Base-by-base conservation (phyloP, 2,329 filamentous ascomycete genomes). In the Hymenoscyphus salicellus region DNA sequence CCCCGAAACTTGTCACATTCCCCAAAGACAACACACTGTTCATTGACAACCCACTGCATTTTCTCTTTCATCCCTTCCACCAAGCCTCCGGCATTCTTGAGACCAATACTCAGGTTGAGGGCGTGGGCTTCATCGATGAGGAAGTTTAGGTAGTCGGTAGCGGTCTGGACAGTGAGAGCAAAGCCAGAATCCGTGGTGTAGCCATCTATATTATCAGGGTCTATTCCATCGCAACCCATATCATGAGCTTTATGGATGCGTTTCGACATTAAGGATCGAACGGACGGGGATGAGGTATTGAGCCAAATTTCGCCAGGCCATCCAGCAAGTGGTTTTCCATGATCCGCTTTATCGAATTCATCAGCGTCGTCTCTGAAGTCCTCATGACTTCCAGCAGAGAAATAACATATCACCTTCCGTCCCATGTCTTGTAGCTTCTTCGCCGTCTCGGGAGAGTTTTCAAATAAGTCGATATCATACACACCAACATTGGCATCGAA, bases 391-490 rank as follows among this genome's bases (percentile, higher is more conserved):
- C 89, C 89, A 0, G 87, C 88, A 61, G 85, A 88, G 77, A 91
- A 91, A 77, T 92, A 92, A 79, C 89, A 92, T 64, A 91, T 87
- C 62, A 90, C 83, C 66, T 83, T 86, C 72, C 84, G 84, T 5
- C 82, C 83, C 41, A 79, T 71, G 2, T 67, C 66, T 55, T 86
- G 82, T 14, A 87, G 76, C 4, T 74, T 72, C 5, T 74, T 64
- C 55, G 87, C 82, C 0, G 76, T 79, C 5, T 75, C 72, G 8
- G 78, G 76, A 7, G 78, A 74, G 61, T 83, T 84, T 73, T 89
- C 70, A 8, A 72, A 68, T 10, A 71, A 67, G 57, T 76, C 76
- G 71, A 79, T 75, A 69, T 82, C 72, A 74, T 77, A 73, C 10
- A 67, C 62, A 62, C 64, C 41, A 66, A 76, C 68, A 72, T 69